These are phyloP conservation scores for Lachnellula hyalina DNA, from an alignment of 2,329 filamentous ascomycete species.

Conservation along the genomic window DNA sequence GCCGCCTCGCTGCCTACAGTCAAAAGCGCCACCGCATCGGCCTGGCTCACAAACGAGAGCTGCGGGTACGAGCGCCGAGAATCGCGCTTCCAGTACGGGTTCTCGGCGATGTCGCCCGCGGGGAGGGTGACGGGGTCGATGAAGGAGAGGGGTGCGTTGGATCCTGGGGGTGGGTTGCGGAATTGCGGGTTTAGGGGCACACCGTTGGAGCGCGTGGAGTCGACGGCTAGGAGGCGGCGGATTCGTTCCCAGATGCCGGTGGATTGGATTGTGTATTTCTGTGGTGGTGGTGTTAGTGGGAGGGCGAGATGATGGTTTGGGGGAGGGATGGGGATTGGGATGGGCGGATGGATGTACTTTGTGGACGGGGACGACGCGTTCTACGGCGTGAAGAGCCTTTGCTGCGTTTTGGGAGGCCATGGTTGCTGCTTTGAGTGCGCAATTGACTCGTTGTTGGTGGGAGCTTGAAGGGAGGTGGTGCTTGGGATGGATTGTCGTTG, in stretches of 20 bases:
- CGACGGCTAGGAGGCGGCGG: constrained; percentile 72
- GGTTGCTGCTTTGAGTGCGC: constrained; percentile 14
- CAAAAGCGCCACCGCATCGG: constrained; percentile 79
- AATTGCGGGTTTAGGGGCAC: constrained; percentile 89
- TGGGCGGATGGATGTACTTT: constrained; percentile 43
- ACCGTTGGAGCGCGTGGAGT: constrained; percentile 84
- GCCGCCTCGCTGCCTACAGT: constrained; percentile 74
- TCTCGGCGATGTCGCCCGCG: constrained; percentile 84
- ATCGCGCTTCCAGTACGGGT: constrained; percentile 96
- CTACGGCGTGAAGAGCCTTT: constrained; percentile 53
- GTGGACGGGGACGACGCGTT: constrained; percentile 49
- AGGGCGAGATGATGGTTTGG: background rate
- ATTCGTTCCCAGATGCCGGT: constrained; percentile 81
- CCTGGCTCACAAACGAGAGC: constrained; percentile 74
- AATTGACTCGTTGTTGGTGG: constrained; percentile 23
- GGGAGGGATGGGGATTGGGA: background rate
- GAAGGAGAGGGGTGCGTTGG: constrained; percentile 64
- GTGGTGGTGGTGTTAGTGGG: constrained; percentile 23
- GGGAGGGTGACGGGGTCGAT: constrained; percentile 78
- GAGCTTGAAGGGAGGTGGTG: background rate
- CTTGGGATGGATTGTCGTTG: constrained; percentile 8
- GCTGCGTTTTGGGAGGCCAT: constrained; percentile 48
- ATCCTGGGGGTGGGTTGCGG: constrained; percentile 79
- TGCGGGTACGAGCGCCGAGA: constrained; percentile 74
- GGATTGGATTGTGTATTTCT: constrained; percentile 97